Percentiles rank a stretch among this genome's conserved stretches.
Conservation (phyloP, 306 rosid species). For the Sophora flavescens region DNA sequence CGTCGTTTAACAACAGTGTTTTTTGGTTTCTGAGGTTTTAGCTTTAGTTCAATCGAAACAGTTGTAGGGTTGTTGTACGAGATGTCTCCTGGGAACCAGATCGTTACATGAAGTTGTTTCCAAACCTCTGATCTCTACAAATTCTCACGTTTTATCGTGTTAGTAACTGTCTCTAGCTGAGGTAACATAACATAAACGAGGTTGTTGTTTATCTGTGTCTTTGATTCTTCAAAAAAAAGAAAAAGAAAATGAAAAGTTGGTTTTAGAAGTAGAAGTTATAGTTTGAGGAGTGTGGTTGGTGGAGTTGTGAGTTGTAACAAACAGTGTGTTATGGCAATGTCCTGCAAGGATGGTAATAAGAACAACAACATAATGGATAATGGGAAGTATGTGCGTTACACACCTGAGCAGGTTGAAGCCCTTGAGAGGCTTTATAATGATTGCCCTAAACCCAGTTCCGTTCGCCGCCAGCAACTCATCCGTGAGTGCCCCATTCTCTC, state of each 20-base stretch:
- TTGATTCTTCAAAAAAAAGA: too few relatives aligned
- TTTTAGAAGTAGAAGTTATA: neutral
- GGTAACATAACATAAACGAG: too few relatives aligned
- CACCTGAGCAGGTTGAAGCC: conserved; percentile 99
- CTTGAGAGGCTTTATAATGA: conserved; percentile 95
- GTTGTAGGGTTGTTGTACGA: neutral
- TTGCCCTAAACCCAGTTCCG: conserved; percentile 96
- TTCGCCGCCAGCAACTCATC: conserved; percentile 96
- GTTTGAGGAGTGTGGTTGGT: neutral
- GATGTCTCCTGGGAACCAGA: conserved; percentile 44
- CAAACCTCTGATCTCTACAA: conserved; percentile 68
- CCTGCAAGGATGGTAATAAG: conserved; percentile 97
- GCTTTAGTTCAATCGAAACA: neutral
- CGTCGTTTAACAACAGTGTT: conserved; percentile 29
- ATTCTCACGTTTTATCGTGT: conserved; percentile 57
- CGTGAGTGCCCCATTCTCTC: conserved; percentile 96
- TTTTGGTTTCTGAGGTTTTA: neutral
- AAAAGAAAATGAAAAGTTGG: neutral
- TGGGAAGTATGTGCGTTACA: conserved; percentile 95
- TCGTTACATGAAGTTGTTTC: conserved; percentile 52
- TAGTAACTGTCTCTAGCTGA: conserved; percentile 45
- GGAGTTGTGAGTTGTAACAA: too few relatives aligned
- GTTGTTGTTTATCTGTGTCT: too few relatives aligned
- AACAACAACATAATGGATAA: conserved; percentile 63
- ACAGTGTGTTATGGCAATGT: conserved; percentile 66